Percentiles rank a stretch among this genome's conserved stretches.
These are phyloP conservation scores for Sugiyamaella novakii DNA, from an alignment of 1,139 yeast species.

Conservation along the genomic window DNA sequence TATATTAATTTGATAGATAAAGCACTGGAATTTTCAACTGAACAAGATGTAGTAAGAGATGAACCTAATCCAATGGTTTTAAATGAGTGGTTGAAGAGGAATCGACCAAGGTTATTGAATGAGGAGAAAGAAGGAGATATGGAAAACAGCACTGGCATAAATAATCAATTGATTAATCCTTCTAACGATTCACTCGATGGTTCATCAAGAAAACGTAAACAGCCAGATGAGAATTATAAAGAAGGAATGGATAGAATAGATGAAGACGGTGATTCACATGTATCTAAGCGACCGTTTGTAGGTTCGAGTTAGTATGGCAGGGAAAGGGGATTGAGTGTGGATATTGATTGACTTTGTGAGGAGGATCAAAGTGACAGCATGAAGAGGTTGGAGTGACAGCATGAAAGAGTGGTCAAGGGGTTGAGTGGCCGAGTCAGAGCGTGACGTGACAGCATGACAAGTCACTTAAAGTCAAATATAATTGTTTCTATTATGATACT, in stretches of 20 bases:
- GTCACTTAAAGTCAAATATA: too few relatives aligned
- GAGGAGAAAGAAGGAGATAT: slow-evolving; percentile 1
- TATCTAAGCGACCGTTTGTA: slow-evolving; percentile 5
- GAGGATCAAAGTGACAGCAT: too few relatives aligned
- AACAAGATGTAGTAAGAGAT: slow-evolving; percentile 30
- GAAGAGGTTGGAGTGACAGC: too few relatives aligned
- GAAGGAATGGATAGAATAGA: background rate
- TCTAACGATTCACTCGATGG: background rate
- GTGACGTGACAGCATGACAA: too few relatives aligned
- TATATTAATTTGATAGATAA: slow-evolving; percentile 19
- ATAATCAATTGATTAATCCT: background rate
- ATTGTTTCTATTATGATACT: too few relatives aligned
- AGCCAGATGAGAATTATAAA: slow-evolving; percentile 1
- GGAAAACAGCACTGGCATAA: too few relatives aligned
- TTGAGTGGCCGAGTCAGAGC: too few relatives aligned
- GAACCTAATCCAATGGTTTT: slow-evolving; percentile 35
- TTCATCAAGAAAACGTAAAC: slow-evolving; percentile 7
- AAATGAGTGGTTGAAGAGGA: slow-evolving; percentile 36
- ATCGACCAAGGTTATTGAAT: slow-evolving; percentile 30
- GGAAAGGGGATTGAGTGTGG: too few relatives aligned
- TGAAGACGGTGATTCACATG: background rate
- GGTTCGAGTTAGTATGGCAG: too few relatives aligned
- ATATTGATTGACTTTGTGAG: too few relatives aligned
- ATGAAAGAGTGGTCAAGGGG: too few relatives aligned
- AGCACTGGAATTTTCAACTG: slow-evolving; percentile 28